Evolutionary conservation across 2,329 filamentous ascomycete species (phyloP).

Genomic region (Alternaria alternata): DNA sequence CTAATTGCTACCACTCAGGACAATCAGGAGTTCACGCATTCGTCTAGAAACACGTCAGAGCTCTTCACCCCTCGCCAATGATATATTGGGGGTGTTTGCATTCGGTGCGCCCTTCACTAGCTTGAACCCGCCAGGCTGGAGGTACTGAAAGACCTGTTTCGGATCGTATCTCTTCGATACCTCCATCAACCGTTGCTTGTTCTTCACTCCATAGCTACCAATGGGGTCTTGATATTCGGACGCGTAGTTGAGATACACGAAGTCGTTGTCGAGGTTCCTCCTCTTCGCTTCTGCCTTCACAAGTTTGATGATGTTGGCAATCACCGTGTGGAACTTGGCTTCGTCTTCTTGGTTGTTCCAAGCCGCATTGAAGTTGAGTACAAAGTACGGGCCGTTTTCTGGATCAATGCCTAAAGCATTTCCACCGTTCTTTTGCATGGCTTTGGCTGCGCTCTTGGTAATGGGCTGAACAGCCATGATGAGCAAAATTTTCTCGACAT

Average conservation of each 20-base stretch:
- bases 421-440: slow-evolving; percentile 31
- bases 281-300: slow-evolving; percentile 17
- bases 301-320: slow-evolving; percentile 10
- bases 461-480: slow-evolving; percentile 27
- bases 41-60: not conserved
- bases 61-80: not conserved
- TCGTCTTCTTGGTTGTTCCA: slow-evolving; percentile 20
- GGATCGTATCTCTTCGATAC: slow-evolving; percentile 53
- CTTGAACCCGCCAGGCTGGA: slow-evolving; percentile 55
- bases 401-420: slow-evolving; percentile 36
- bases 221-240: slow-evolving; percentile 52
- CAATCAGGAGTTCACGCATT: too few species aligned
- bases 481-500: slow-evolving; percentile 26
- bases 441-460: slow-evolving; percentile 15
- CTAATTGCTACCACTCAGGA: not conserved
- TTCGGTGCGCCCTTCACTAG: slow-evolving; percentile 14
- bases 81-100: not conserved
- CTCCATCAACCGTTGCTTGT: slow-evolving; percentile 34
- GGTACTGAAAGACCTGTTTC: slow-evolving; percentile 48
- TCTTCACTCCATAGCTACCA: slow-evolving; percentile 48
- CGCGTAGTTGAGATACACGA: slow-evolving; percentile 26
- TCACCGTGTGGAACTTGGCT: slow-evolving; percentile 15
- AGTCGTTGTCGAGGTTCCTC: slow-evolving; percentile 18
- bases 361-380: slow-evolving; percentile 22
- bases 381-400: slow-evolving; percentile 23